A percentile compares a stretch with the other conserved stretches of the same genome.
These are phyloP conservation scores for Pseudoneurospora amorphoporcata DNA, from an alignment of 495 filamentous ascomycete species.

Conservation along the genomic window DNA sequence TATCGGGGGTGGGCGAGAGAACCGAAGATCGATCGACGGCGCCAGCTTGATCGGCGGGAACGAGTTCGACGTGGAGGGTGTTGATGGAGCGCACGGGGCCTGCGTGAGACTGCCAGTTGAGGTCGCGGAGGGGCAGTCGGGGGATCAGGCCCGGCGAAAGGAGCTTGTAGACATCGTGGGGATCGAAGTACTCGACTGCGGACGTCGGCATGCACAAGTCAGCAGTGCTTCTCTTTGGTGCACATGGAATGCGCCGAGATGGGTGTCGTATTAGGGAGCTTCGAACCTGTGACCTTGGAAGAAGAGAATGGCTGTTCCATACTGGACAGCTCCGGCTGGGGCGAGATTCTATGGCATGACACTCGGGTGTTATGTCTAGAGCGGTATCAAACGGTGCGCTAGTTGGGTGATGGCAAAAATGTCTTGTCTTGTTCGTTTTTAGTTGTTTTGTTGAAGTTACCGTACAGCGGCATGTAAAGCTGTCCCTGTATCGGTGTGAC, in stretches of 20 bases:
- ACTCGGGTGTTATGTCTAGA: background rate
- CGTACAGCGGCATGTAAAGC: background rate
- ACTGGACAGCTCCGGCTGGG: slow-evolving; percentile 23
- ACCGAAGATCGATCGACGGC: slow-evolving; percentile 20
- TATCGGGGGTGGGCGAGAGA: slow-evolving; percentile 29
- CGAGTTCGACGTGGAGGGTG: slow-evolving; percentile 80
- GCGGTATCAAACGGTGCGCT: background rate
- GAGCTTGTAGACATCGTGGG: slow-evolving; percentile 70
- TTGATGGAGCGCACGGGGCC: slow-evolving; percentile 86
- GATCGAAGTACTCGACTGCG: slow-evolving; percentile 72
- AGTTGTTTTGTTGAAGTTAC: background rate
- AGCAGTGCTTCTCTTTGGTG: background rate
- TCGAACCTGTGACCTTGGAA: slow-evolving; percentile 61
- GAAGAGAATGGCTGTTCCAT: slow-evolving; percentile 56
- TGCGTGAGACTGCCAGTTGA: slow-evolving; percentile 92
- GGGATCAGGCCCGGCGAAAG: slow-evolving; percentile 66
- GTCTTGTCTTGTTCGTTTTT: background rate
- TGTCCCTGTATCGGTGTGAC: background rate
- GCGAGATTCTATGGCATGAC: slow-evolving; percentile 20
- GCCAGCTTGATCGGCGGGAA: slow-evolving; percentile 37
- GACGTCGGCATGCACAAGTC: background rate
- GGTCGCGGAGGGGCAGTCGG: slow-evolving; percentile 79
- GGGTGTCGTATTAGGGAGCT: background rate
- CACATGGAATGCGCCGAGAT: background rate
- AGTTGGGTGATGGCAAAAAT: background rate